phyloP scores from a whole-genome alignment of 2,329 filamentous ascomycete species.

The Leptographium wingfieldii region DNA sequence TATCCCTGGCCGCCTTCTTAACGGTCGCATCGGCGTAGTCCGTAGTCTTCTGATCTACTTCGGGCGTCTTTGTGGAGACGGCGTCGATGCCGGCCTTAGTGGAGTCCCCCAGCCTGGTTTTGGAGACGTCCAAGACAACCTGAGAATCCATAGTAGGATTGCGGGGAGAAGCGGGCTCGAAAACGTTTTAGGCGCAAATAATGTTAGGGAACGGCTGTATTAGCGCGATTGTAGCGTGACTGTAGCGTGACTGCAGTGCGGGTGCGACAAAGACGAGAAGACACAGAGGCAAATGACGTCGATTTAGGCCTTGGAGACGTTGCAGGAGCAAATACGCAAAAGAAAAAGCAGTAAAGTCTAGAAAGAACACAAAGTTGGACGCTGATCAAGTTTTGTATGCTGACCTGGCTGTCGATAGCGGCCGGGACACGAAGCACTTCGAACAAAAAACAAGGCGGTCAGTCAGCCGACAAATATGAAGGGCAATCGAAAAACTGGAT shows the following conservation, averaged over 20 bases:
- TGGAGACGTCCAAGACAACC: constrained; percentile 10
- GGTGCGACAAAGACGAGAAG: not conserved
- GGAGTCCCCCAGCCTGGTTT: constrained; percentile 13
- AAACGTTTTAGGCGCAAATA: not conserved
- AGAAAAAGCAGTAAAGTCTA: not conserved
- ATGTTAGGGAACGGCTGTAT: not conserved
- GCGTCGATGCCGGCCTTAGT: constrained; percentile 13
- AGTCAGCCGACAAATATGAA: not conserved
- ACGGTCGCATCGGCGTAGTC: constrained; percentile 10
- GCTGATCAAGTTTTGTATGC: not conserved
- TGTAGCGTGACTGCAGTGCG: not conserved
- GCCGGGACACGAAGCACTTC: not conserved
- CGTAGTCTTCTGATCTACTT: constrained; percentile 14
- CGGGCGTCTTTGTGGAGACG: constrained; percentile 10
- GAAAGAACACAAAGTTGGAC: not conserved
- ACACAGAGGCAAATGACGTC: not conserved
- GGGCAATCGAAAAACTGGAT: not conserved
- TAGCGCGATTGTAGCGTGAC: not conserved
- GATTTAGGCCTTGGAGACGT: not conserved
- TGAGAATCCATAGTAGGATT: constrained; percentile 14
- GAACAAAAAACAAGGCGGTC: not conserved
- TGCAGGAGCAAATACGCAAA: not conserved
- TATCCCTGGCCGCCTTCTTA: constrained; percentile 9
- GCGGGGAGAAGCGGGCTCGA: not conserved
- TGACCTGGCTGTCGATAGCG: not conserved